Evolutionary conservation across 139 green algal genomes (phyloP).

Genomic region (Pseudopediastrum boryanum): DNA sequence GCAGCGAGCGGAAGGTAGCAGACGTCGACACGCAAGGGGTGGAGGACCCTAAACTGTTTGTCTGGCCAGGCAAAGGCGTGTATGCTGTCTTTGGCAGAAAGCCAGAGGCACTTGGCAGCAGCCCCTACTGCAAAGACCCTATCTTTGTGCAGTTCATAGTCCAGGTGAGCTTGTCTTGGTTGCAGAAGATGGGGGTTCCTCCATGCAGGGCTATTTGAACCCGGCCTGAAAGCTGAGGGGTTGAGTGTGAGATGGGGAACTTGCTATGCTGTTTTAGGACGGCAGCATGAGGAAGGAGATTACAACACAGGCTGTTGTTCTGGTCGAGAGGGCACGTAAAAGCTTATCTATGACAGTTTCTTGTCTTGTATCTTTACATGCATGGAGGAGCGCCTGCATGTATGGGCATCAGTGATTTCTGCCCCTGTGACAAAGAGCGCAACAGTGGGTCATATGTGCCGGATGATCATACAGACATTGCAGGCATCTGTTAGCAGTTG

Average conservation of each 20-base stretch:
- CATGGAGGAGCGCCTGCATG: too few species aligned
- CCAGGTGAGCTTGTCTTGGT: slow-evolving; percentile 14
- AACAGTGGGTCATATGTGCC: too few species aligned
- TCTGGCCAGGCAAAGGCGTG: slow-evolving; percentile 35
- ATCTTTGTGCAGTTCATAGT: slow-evolving; percentile 43
- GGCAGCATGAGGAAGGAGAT: not conserved
- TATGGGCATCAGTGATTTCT: too few species aligned
- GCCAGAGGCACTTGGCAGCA: slow-evolving; percentile 18
- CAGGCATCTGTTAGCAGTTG: not conserved
- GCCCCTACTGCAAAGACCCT: slow-evolving; percentile 36
- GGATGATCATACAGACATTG: not conserved
- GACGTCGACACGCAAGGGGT: slow-evolving; percentile 36
- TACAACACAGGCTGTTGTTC: not conserved
- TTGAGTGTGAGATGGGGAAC: not conserved
- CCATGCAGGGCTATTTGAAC: not conserved
- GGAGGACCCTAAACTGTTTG: slow-evolving; percentile 38
- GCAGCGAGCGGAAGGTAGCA: too few species aligned
- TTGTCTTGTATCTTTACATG: too few species aligned
- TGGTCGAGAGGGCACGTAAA: not conserved
- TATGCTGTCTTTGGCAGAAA: slow-evolving; percentile 18
- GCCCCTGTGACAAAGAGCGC: too few species aligned
- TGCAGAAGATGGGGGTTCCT: not conserved
- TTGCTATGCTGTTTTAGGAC: not conserved
- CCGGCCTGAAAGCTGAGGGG: not conserved
- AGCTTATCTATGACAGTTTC: not conserved